Base-by-base conservation (phyloP, 1,284 basidiomycete genomes). In the Microbotryum violaceum region DNA sequence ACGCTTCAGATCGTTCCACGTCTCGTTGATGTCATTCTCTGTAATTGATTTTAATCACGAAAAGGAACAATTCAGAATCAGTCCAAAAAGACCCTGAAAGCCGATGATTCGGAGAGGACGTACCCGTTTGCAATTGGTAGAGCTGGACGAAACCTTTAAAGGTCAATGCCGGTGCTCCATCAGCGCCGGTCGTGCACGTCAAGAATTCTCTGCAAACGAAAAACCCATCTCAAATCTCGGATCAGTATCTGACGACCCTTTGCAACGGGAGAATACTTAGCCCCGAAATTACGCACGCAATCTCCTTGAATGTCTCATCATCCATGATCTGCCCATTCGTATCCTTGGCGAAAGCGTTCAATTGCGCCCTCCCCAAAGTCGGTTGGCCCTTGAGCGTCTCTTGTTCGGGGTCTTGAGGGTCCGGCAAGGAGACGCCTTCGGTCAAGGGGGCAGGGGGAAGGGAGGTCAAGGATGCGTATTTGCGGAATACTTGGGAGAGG, bases 101-200 rank as follows among this genome's bases (percentile, higher is more conserved):
- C 25, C 4, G 18, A 27, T 12, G 23, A 9, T 6, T 12, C 3
- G 14, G 27, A 2, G 9, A 20, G 7, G 29, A 42, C 62, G 29
- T 6, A 64, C 65, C 57, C 0, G 65, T 67, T 23, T 67, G 65
- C 20, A 67, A 52, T 21, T 58, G 46, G 54, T 67, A 67, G 4
- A 67, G 62, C 42, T 61, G 57, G 2, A 56, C 52, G 55, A 67
- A 67, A 18, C 65, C 65, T 49, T 62, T 58, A 27, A 66, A 61
- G 2, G 65, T 44, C 20, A 56, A 21, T 0, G 18, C 33, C n/a
- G 20, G 33, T n/a, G 10, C 21, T 21, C 23, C 21, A 31, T 56
- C 21, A 12, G 7, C 29, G n/a, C 48, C 23, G 14, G 52, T 54
- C 52, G 52, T 29, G 52, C 25, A 27, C 27, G 52, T 29, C 20